A percentile compares a stretch with the other conserved stretches of the same genome.
phyloP scores from a whole-genome alignment of 2,329 filamentous ascomycete genomes.

The Pseudogymnoascus destructans region DNA sequence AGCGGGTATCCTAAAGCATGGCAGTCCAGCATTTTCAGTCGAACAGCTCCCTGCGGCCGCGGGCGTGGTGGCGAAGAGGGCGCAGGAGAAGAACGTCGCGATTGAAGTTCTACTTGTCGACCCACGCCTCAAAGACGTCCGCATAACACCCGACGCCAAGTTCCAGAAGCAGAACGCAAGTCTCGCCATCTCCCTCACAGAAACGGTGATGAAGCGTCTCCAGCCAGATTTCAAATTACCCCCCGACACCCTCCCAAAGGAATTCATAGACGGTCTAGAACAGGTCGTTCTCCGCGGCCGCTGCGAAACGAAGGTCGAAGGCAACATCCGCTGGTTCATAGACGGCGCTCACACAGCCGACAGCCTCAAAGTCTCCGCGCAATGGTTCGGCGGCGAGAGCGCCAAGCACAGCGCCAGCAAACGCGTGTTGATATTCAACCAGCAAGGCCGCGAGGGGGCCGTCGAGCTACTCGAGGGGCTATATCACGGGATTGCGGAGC shows the following conservation, averaged over 20 bases:
- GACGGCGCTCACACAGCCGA: conserved; percentile 91
- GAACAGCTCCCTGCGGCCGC: conserved; percentile 36
- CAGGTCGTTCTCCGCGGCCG: conserved; percentile 66
- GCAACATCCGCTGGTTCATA: conserved; percentile 64
- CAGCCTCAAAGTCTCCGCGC: conserved; percentile 67
- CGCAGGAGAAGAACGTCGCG: conserved; percentile 22
- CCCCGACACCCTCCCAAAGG: conserved; percentile 15
- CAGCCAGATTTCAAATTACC: not conserved
- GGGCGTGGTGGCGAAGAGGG: conserved; percentile 36
- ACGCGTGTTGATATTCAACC: conserved; percentile 68
- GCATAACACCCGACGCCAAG: conserved; percentile 33
- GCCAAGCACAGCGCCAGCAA: conserved; percentile 30
- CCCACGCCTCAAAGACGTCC: conserved; percentile 18
- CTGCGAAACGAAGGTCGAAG: conserved; percentile 49
- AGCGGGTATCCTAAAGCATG: conserved; percentile 54
- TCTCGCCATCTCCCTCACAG: conserved; percentile 41
- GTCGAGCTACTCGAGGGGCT: conserved; percentile 47
- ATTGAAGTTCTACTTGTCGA: conserved; percentile 30
- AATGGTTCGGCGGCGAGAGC: conserved; percentile 59
- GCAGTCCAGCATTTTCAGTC: conserved; percentile 44
- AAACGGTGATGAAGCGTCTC: not conserved
- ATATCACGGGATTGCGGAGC: conserved; percentile 39
- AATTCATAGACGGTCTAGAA: conserved; percentile 47
- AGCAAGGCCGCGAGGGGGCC: conserved; percentile 69
- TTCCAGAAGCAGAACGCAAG: conserved; percentile 49